A percentile compares a stretch with the other conserved stretches of the same genome.
These are phyloP conservation scores for Citrullus colocynthis DNA, from an alignment of 306 rosid species.

Conservation along the genomic window DNA sequence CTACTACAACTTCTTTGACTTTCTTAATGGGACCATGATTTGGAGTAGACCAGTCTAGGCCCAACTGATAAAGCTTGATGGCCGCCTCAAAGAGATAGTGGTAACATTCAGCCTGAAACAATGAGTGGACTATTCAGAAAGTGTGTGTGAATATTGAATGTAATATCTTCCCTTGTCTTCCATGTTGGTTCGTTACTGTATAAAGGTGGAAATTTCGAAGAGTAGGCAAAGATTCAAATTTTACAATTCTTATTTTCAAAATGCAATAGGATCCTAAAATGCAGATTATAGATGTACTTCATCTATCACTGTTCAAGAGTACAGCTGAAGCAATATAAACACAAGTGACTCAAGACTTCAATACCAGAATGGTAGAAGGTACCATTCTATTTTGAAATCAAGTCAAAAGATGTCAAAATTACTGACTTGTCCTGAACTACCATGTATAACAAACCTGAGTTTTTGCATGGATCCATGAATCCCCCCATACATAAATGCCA, in stretches of 20 bases:
- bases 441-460: slow-evolving; percentile 58
- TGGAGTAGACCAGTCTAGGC: slow-evolving; percentile 78
- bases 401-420: background rate
- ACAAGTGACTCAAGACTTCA: background rate
- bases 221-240: background rate
- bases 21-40: slow-evolving; percentile 59
- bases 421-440: background rate
- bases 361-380: background rate
- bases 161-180: background rate
- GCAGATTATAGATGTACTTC: background rate
- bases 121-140: slow-evolving; percentile 7
- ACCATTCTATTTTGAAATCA: background rate
- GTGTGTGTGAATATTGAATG: background rate
- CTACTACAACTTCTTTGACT: slow-evolving; percentile 29
- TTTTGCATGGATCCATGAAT: slow-evolving; percentile 90
- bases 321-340: background rate
- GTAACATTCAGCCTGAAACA: slow-evolving; percentile 73
- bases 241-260: background rate
- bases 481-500: slow-evolving; percentile 92
- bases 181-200: background rate
- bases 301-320: background rate
- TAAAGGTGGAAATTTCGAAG: background rate
- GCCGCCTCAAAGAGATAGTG: slow-evolving; percentile 97
- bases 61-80: slow-evolving; percentile 80
- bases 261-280: background rate